Evolutionary conservation across 1,284 basidiomycete species (phyloP), one percentile per base, ranked within the genome.

Genomic region (Takashimella koratensis): DNA sequence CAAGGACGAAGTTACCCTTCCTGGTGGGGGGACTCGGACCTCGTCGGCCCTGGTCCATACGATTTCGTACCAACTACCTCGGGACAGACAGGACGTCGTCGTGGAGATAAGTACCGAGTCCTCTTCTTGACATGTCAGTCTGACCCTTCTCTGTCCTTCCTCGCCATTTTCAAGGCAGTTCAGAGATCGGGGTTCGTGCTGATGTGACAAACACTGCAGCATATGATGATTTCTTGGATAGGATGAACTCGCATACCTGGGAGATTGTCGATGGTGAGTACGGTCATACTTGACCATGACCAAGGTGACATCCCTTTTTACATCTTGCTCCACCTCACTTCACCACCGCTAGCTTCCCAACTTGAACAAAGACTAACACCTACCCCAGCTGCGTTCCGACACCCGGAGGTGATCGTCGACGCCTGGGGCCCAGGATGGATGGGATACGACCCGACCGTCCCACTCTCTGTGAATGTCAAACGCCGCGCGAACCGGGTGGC

Each of bases 361-460:
- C 30, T 44, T 16, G 30, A 8, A 36, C 30, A 36, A 36, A 36
- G 16, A 36, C 8, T 8, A 36, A 36, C 30, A 36, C 30, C 30
- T 16, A 8, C 30, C 16, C 30, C 52, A 60, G 74, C 75, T 1
- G 70, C 74, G 2, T 51, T 75, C 3, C 73, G 75, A 0, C 70
- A 75, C 58, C 74, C 73, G 0, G 56, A 67, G 10, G 43, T 73
- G 12, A 62, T 61, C 13, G 66, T 71, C 19, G 73, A 74, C 47
- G 73, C 76, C 24, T 77, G 74, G 74, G 75, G 75, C 11, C 75
- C 75, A 11, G 65, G 67, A 1, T 77, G 75, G 75, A 59, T 60
- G 39, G 70, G 67, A 20, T 77, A 73, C 62, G 65, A 76, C 53
- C 50, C 53, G 12, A 53, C 56, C 3, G 53, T 73, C 6, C 59